Evolutionary conservation across 164 flowering plant genomes (phyloP), one percentile per base, ranked within the genome.

Genomic region (Vitis amurensis): DNA sequence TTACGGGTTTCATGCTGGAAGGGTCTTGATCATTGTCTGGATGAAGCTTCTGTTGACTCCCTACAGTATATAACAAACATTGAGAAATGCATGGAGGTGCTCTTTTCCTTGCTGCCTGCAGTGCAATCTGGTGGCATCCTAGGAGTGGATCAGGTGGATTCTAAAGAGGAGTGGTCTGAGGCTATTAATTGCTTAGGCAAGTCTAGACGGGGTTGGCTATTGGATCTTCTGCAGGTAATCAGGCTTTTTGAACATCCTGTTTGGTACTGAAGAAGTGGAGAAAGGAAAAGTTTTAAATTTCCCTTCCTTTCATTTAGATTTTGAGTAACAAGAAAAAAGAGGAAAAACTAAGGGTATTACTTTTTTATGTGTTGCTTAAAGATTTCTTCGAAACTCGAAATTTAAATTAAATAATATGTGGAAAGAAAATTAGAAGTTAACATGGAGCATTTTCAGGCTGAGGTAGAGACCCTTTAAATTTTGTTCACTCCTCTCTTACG

Each of bases 1-100:
- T 73, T 96, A 63, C 81, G 88, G 17, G 73, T 81, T 66, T 89
- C 94, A 15, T 88, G 89, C 80, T 96, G 99, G 98, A 90, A 84
- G 65, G 98, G 99, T 76, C 79, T 95, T 50, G 53, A 51, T 60
- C 72, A 69, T 49, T 86, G 89, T 78, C 77, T 90, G 16, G 72
- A 78, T 61, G 87, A 81, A 71, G 75, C 77, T 60, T 77, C 85
- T 68, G 66, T 68, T 56, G 84, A 81, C 48, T 75, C 80, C 30
- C 49, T 69, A 23, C 84, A 74, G 68, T 81, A 84, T 75, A 50
- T 80, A 49, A 60, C 78, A 30, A 75, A 72, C 55, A 53, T 96
- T 75, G 90, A 86, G 66, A 87, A 76, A 64, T 90, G 92, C 88
- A 86, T 91, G 87, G 83, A 81, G 73, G 72, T 85, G 65, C 85